Evolutionary conservation across 2,329 filamentous ascomycete species (phyloP).

Genomic region (Xylaria multiplex): DNA sequence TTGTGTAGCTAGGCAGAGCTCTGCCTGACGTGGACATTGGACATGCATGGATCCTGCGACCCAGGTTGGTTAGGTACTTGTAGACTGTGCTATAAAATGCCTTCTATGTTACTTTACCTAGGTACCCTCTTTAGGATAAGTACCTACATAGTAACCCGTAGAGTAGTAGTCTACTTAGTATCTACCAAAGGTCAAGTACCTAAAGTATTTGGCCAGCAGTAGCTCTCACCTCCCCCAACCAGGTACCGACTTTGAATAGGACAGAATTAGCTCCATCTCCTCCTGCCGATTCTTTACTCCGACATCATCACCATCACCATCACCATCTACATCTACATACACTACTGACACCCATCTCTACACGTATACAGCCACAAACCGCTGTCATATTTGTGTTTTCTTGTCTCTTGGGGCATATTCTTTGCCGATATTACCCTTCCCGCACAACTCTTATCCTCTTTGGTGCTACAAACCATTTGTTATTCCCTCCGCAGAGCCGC

Average conservation of each 20-base stretch:
- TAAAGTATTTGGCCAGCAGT: too few relatives aligned
- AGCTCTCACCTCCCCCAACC: neutral
- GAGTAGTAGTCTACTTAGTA: neutral
- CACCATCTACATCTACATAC: neutral
- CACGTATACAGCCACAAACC: neutral
- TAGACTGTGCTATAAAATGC: too few relatives aligned
- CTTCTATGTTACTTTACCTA: too few relatives aligned
- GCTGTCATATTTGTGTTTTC: neutral
- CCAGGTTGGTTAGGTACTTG: neutral
- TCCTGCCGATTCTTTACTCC: neutral
- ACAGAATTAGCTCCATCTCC: constrained; percentile 9
- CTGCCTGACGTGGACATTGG: constrained; percentile 28
- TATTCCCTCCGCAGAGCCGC: neutral
- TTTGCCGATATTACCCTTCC: constrained; percentile 6
- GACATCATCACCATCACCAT: constrained; percentile 1
- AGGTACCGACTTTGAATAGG: constrained; percentile 1
- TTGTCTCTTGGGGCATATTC: neutral
- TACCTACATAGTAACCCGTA: too few relatives aligned
- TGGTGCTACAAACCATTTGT: neutral
- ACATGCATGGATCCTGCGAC: constrained; percentile 6
- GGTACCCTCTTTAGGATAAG: too few relatives aligned
- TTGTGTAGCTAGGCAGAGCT: constrained; percentile 22
- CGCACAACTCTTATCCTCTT: neutral
- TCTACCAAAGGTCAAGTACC: neutral
- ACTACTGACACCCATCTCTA: too few relatives aligned